These are phyloP conservation scores for Beauveria bassiana DNA, from an alignment of 2,329 filamentous ascomycete genomes.

Conservation along the genomic window DNA sequence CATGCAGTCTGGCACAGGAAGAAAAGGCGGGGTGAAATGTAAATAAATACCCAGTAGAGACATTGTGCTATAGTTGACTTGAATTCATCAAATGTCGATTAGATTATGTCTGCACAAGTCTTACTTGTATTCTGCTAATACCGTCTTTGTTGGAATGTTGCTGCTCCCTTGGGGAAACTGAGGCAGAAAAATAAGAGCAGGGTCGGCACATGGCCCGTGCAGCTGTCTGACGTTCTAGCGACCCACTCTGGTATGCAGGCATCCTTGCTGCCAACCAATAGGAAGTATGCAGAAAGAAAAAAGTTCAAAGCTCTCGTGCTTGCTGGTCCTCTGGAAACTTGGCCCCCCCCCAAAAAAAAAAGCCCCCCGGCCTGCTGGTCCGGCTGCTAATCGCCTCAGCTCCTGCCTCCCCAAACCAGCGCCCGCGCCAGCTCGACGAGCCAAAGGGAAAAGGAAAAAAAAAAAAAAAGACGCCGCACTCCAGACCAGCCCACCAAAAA, in stretches of 20 bases:
- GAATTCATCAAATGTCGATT: neutral
- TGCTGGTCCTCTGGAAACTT: neutral
- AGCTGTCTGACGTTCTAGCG: constrained; percentile 23
- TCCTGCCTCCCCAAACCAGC: constrained; percentile 1
- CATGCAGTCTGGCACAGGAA: too few species aligned
- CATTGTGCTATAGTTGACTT: too few species aligned
- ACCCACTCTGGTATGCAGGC: constrained; percentile 29
- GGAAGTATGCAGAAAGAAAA: constrained; percentile 25
- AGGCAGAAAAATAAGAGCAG: neutral
- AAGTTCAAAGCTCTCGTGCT: constrained; percentile 31
- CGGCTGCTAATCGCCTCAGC: constrained; percentile 7
- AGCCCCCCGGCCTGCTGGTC: neutral
- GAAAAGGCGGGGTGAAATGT: too few species aligned
- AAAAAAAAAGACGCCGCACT: constrained; percentile 7
- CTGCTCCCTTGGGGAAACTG: neutral
- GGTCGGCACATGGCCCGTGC: constrained; percentile 15
- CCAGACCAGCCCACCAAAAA: constrained; percentile 9
- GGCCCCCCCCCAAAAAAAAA: neutral
- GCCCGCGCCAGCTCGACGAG: neutral
- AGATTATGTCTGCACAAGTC: neutral
- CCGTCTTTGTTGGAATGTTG: neutral
- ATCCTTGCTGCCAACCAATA: constrained; percentile 26
- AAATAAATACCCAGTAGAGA: too few species aligned
- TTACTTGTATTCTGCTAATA: neutral
- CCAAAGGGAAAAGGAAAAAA: constrained; percentile 8